Evolutionary conservation across 208 protist genomes (phyloP).

Genomic region (Trypanosoma brucei): DNA sequence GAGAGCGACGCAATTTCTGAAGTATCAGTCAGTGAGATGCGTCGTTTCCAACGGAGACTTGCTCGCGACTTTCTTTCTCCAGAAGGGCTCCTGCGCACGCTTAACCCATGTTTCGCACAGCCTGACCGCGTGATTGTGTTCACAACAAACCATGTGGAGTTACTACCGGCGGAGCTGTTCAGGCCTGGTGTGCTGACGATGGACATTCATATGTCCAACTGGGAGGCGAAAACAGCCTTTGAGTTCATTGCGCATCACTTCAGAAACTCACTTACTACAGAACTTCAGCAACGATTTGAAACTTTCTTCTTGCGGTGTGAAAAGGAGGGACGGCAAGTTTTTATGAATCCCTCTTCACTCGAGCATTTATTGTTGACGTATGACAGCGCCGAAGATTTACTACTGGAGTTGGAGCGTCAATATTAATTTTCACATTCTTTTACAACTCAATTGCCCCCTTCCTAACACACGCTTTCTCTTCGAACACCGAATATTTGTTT

Average conservation of each 20-base stretch:
- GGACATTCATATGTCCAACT: slow-evolving; percentile 57
- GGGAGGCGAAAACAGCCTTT: slow-evolving; percentile 29
- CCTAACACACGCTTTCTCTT: no score
- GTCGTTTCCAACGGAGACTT: slow-evolving; percentile 18
- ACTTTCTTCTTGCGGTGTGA: slow-evolving; percentile 10
- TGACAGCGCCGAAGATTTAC: slow-evolving; percentile 21
- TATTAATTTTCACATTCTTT: slow-evolving; percentile 3
- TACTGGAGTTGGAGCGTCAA: slow-evolving; percentile 15
- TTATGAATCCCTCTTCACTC: slow-evolving; percentile 40
- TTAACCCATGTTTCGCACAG: slow-evolving; percentile 76
- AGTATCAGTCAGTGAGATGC: background rate
- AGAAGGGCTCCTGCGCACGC: slow-evolving; percentile 76
- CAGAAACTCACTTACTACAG: slow-evolving; percentile 18
- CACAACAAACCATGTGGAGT: slow-evolving; percentile 89
- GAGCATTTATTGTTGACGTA: slow-evolving; percentile 29
- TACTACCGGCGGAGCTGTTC: slow-evolving; percentile 58
- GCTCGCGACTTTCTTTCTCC: slow-evolving; percentile 68
- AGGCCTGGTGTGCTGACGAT: slow-evolving; percentile 64
- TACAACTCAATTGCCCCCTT: background rate
- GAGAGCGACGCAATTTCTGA: no score
- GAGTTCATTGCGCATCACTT: slow-evolving; percentile 71
- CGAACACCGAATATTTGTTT: background rate
- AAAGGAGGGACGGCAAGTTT: background rate
- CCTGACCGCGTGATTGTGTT: slow-evolving; percentile 87
- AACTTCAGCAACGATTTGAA: slow-evolving; percentile 4